Percentiles rank a stretch among this genome's conserved stretches.
Evolutionary conservation across 2,329 filamentous ascomycete genomes (phyloP).

Genomic region (Penicillium sp.): DNA sequence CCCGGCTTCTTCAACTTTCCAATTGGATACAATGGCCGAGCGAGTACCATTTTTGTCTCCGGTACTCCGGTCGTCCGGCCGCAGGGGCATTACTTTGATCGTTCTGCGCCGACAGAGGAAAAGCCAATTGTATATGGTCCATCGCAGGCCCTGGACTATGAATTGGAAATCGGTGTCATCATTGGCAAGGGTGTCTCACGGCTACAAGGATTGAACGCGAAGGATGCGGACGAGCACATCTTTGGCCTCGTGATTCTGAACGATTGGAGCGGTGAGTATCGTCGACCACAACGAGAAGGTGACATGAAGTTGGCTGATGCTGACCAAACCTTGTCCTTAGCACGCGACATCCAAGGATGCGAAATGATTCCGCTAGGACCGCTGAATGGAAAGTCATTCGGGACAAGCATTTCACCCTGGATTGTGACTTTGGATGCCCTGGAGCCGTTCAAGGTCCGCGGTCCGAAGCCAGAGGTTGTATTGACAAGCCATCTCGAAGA

Average conservation of each 20-base stretch:
- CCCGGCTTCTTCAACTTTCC: constrained; percentile 52
- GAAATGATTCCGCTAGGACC: constrained; percentile 65
- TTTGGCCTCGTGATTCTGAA: constrained; percentile 66
- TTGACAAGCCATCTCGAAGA: constrained; percentile 25
- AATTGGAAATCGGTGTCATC: constrained; percentile 50
- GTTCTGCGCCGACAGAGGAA: constrained; percentile 15
- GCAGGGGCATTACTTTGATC: constrained; percentile 39
- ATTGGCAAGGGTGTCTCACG: constrained; percentile 46
- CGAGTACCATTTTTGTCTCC: constrained; percentile 56
- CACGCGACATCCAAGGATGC: constrained; percentile 58
- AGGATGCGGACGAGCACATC: constrained; percentile 60
- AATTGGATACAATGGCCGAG: constrained; percentile 57
- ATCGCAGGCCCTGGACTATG: constrained; percentile 40
- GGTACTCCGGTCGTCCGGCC: constrained; percentile 54
- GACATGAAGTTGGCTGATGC: no score
- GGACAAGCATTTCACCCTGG: constrained; percentile 64
- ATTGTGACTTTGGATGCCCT: constrained; percentile 62
- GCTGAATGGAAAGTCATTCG: constrained; percentile 63
- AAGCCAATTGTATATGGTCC: constrained; percentile 27
- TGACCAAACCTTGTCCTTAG: constrained; percentile 8
- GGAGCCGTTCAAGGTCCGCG: constrained; percentile 26
- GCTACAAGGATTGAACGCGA: constrained; percentile 43
- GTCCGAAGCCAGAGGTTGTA: constrained; percentile 18
- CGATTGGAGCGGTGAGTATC: constrained; percentile 53
- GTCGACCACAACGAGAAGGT: not conserved